Evolutionary conservation across 2,329 filamentous ascomycete species (phyloP).

Genomic region (Cladophialophora psammophila): DNA sequence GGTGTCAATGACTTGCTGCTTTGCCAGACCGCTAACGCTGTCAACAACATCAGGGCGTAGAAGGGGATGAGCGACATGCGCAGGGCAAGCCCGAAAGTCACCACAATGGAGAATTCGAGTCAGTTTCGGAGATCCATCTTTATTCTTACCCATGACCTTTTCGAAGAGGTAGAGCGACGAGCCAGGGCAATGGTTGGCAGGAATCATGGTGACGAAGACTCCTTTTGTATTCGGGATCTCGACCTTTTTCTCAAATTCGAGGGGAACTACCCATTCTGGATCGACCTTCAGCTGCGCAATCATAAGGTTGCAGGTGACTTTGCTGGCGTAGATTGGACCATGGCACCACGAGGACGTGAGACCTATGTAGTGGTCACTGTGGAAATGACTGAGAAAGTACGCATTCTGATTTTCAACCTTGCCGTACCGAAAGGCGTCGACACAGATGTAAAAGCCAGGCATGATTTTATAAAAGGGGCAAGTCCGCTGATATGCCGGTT

Average conservation of each 20-base stretch:
- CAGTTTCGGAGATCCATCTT: slow-evolving; percentile 58
- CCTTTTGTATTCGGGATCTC: slow-evolving; percentile 84
- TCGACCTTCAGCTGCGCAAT: slow-evolving; percentile 85
- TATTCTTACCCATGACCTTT: slow-evolving; percentile 70
- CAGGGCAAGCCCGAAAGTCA: slow-evolving; percentile 89
- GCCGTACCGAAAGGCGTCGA: slow-evolving; percentile 95
- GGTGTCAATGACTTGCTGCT: slow-evolving; percentile 87
- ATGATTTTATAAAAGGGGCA: slow-evolving; percentile 99
- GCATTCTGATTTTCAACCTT: slow-evolving; percentile 90
- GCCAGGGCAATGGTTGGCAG: slow-evolving; percentile 95
- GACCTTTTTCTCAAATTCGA: slow-evolving; percentile 82
- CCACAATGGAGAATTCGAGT: slow-evolving; percentile 93
- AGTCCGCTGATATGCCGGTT: slow-evolving; percentile 84
- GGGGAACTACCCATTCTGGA: slow-evolving; percentile 79
- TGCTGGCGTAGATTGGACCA: slow-evolving; percentile 95
- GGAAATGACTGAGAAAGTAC: slow-evolving; percentile 97
- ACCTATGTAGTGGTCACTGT: slow-evolving; percentile 96
- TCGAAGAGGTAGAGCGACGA: slow-evolving; percentile 94
- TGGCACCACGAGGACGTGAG: slow-evolving; percentile 87
- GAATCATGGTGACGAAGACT: slow-evolving; percentile 90
- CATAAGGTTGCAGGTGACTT: slow-evolving; percentile 88
- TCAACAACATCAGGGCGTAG: slow-evolving; percentile 78
- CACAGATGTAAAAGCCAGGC: slow-evolving; percentile 88
- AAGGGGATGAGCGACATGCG: slow-evolving; percentile 81
- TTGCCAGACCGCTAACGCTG: slow-evolving; percentile 71